Conservation (phyloP, 2,329 filamentous ascomycete genomes). For the Cytospora piceae region DNA sequence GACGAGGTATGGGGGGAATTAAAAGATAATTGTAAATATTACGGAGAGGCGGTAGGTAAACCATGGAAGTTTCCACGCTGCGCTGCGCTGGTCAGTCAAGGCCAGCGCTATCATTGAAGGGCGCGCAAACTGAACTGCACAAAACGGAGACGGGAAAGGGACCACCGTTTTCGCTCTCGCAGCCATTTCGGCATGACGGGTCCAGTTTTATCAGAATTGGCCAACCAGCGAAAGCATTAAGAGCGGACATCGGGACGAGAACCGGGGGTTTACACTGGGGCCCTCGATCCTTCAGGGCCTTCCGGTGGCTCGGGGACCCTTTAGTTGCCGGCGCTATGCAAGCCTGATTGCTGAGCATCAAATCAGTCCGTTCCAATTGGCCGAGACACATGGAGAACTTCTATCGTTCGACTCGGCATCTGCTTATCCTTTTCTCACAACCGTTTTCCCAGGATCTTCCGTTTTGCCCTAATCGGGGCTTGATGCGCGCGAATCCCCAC, state of each 20-base stretch:
- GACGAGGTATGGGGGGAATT: constrained; percentile 22
- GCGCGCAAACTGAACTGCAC: not conserved
- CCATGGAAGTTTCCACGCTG: not conserved
- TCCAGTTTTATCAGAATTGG: not conserved
- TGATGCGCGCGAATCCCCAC: constrained; percentile 9
- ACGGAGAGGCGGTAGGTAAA: not conserved
- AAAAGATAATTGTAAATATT: constrained; percentile 22
- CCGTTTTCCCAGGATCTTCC: constrained; percentile 6
- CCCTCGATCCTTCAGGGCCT: not conserved
- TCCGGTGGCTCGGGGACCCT: constrained; percentile 14
- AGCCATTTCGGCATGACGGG: not conserved
- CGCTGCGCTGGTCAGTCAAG: constrained; percentile 1
- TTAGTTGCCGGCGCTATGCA: constrained; percentile 10
- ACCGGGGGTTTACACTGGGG: constrained; percentile 6
- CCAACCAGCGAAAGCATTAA: not conserved
- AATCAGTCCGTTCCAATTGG: constrained; percentile 28
- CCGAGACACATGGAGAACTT: not conserved
- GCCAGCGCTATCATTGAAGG: not conserved
- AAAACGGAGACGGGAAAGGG: constrained; percentile 15
- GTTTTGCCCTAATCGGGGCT: not conserved
- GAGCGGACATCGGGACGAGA: constrained; percentile 7
- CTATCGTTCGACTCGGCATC: constrained; percentile 19
- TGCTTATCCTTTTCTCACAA: not conserved
- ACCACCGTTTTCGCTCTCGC: constrained; percentile 1
- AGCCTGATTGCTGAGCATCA: constrained; percentile 13